Conservation (phyloP, 441 rosid species). For the Sinapis alba region DNA sequence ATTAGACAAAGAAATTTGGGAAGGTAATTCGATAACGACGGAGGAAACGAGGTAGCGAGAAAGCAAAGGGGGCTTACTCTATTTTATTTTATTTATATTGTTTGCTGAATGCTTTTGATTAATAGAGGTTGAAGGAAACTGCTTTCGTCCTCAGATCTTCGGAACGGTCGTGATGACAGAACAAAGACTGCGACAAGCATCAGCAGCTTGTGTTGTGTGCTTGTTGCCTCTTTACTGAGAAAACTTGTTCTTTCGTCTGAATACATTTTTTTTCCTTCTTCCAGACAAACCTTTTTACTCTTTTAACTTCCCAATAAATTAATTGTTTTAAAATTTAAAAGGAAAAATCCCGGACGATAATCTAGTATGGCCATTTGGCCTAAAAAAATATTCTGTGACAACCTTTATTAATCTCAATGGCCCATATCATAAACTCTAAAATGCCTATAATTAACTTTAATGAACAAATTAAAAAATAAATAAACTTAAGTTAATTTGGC, state of each 20-base stretch:
- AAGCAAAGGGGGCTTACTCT: neutral
- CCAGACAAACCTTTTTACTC: neutral
- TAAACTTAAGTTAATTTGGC: too few relatives aligned
- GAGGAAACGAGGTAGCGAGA: neutral
- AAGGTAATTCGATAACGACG: neutral
- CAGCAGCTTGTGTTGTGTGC: constrained; percentile 26
- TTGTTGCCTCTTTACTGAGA: constrained; percentile 4
- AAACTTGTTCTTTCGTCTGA: constrained; percentile 16
- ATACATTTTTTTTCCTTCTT: neutral
- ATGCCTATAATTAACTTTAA: too few relatives aligned
- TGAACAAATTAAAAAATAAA: too few relatives aligned
- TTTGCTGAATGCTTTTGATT: neutral
- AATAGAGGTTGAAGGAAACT: constrained; percentile 2
- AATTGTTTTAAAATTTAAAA: too few relatives aligned
- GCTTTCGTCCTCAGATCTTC: constrained; percentile 15
- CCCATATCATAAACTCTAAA: too few relatives aligned
- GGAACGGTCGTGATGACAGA: constrained; percentile 5
- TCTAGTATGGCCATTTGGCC: too few relatives aligned
- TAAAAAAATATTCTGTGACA: too few relatives aligned
- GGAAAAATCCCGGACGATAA: too few relatives aligned
- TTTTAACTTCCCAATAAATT: too few relatives aligned
- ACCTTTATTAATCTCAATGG: too few relatives aligned
- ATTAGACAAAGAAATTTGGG: neutral
- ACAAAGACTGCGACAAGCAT: constrained; percentile 31
- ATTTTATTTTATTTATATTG: neutral